phyloP scores from a whole-genome alignment of 805 yeast genomes.

The Wickerhamomyces rabaulensis region DNA sequence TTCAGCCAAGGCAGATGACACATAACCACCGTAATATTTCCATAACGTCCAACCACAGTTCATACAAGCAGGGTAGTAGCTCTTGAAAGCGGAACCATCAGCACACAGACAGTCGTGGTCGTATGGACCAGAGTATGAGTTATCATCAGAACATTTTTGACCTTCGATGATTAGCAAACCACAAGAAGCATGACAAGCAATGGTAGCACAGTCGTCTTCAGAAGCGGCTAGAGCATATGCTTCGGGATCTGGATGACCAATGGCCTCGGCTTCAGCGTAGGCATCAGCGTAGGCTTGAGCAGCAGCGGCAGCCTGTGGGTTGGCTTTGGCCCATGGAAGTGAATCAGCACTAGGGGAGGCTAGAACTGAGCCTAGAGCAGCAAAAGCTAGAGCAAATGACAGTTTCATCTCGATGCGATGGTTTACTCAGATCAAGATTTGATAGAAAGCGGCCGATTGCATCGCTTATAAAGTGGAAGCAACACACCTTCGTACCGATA shows the following conservation, averaged over 20 bases:
- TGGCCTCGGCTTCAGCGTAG: slow-evolving; percentile 10
- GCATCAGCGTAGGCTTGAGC: slow-evolving; percentile 9
- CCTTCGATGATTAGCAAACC: slow-evolving; percentile 28
- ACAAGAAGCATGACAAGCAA: slow-evolving; percentile 27
- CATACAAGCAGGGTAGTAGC: slow-evolving; percentile 22
- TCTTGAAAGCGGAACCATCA: slow-evolving; percentile 12
- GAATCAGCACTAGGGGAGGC: slow-evolving; percentile 8
- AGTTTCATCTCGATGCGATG: too few species aligned
- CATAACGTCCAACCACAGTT: slow-evolving; percentile 34
- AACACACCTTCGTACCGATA: too few species aligned
- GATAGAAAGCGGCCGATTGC: too few species aligned
- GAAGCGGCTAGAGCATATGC: slow-evolving; percentile 22
- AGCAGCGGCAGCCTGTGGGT: slow-evolving; percentile 4
- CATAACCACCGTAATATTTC: slow-evolving; percentile 25
- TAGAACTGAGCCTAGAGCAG: background rate
- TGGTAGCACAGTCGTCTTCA: slow-evolving; percentile 21
- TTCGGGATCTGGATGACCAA: slow-evolving; percentile 14
- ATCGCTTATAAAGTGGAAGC: too few species aligned
- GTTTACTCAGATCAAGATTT: too few species aligned
- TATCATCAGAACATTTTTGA: slow-evolving; percentile 20
- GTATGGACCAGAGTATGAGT: slow-evolving; percentile 11
- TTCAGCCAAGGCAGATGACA: slow-evolving; percentile 21
- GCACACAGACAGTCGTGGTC: slow-evolving; percentile 19
- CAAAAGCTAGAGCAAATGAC: too few species aligned
- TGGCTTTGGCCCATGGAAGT: slow-evolving; percentile 7